Evolutionary conservation across 2,329 filamentous ascomycete genomes (phyloP).

Genomic region (Ramularia collo-cygni): DNA sequence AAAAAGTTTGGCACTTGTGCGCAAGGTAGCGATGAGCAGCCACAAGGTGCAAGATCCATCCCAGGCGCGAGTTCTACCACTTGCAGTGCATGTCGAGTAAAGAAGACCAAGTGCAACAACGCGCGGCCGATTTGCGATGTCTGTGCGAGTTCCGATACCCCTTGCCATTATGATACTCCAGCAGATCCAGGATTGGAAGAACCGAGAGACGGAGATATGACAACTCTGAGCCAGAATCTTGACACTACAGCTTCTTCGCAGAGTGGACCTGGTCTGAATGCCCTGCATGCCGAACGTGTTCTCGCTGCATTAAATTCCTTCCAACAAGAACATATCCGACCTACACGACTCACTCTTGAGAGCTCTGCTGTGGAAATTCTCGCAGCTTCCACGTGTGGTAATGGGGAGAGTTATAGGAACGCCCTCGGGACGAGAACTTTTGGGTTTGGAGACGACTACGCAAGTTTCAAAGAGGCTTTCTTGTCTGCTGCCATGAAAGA

Average conservation of each 20-base stretch:
- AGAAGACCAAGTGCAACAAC: conserved; percentile 25
- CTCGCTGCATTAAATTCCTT: conserved; percentile 18
- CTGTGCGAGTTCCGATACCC: conserved; percentile 13
- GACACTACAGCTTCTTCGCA: neutral
- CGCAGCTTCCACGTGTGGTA: conserved; percentile 26
- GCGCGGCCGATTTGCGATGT: conserved; percentile 21
- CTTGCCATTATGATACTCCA: conserved; percentile 22
- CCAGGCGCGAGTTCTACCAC: conserved; percentile 8
- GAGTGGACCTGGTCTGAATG: conserved; percentile 5
- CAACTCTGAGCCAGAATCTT: conserved; percentile 1
- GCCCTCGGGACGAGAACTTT: conserved; percentile 12
- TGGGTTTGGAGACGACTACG: conserved; percentile 22
- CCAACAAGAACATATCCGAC: conserved; percentile 23
- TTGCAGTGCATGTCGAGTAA: conserved; percentile 23
- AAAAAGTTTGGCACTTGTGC: conserved; percentile 29
- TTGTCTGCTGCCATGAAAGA: conserved; percentile 25
- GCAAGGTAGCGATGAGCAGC: conserved; percentile 10
- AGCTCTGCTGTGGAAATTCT: conserved; percentile 26
- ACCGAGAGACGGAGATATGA: conserved; percentile 7
- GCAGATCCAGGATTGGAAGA: neutral
- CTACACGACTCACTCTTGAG: conserved; percentile 21
- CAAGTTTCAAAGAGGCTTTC: conserved; percentile 22
- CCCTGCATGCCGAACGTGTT: conserved; percentile 12
- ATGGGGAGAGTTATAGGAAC: conserved; percentile 23
- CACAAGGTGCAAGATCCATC: neutral